Base-by-base conservation (phyloP, 768 basidiomycete species). In the Kwoniella mangroviensis region DNA sequence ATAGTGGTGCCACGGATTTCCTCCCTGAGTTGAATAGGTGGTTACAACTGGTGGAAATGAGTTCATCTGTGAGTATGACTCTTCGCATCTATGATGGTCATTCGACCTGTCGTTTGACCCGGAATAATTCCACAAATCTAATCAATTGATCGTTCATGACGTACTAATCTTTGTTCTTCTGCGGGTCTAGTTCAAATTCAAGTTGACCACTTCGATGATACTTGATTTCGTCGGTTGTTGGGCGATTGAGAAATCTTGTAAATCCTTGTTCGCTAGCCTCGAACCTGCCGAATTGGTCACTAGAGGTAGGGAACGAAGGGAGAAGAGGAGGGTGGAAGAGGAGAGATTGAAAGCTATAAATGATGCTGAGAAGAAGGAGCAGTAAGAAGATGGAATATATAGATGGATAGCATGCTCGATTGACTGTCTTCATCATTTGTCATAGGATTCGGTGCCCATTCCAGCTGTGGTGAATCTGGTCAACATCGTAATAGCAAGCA, bases 31-130 rank as follows among this genome's bases (percentile, higher is more conserved):
- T 97, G 69, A 98, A 96, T 81, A 86, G 92, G 28, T 98, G 97
- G 96, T 86, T 99, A 56, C 97, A 98, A 83, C 90, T 98, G 53
- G 94, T 97, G 26, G 93, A 92, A 82, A 95, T 99, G 96, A 84
- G 89, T 55, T 77, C 78, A 10, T 73, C 85, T 41, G 95, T 97
- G 77, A 71, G 93, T 88, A 63, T 11, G 60, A 10, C 45, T 54
- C 53, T 7, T 43, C 19, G 22, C 3, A 17, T 40, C 40, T 1
- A 43, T 55, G 19, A 28, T 41, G 3, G 19, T n/a, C 40, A 19
- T 26, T 7, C 42, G 13, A 43, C 13, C 13, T 13, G 13, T n/a
- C 42, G 42, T 43, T 43, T 13, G 42, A 43, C 6, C 42, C 42
- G 6, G 7, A 43, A 43, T 43, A 43, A 43, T 7, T 13, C 42